A percentile compares a stretch with the other conserved stretches of the same genome.
These are phyloP conservation scores for Hemileia vastatrix DNA, from an alignment of 1,284 basidiomycete genomes.

Conservation along the genomic window DNA sequence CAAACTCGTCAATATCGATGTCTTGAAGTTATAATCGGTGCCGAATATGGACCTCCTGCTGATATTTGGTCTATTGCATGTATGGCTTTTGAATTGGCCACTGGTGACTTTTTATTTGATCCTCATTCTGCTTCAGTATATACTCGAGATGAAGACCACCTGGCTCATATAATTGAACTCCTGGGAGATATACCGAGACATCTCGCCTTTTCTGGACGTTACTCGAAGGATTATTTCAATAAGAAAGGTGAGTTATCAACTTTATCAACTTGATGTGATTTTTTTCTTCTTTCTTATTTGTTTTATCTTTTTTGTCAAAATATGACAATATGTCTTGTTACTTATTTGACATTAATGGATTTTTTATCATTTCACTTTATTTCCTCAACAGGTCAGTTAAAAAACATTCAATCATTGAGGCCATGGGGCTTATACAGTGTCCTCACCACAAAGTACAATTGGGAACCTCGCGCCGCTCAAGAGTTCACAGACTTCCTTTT, in stretches of 20 bases:
- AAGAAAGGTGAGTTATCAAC: too few relatives aligned
- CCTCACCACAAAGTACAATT: slow-evolving; percentile 80
- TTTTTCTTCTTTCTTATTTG: too few relatives aligned
- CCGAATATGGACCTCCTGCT: slow-evolving; percentile 87
- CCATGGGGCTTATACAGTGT: slow-evolving; percentile 88
- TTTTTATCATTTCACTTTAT: too few relatives aligned
- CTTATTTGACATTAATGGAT: too few relatives aligned
- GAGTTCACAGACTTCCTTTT: slow-evolving; percentile 69
- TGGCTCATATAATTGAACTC: slow-evolving; percentile 95
- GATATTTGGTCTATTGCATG: slow-evolving; percentile 96
- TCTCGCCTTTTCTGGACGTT: slow-evolving; percentile 83
- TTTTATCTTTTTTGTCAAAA: too few relatives aligned
- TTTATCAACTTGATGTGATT: too few relatives aligned
- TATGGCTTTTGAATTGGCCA: slow-evolving; percentile 79
- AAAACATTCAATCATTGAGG: slow-evolving; percentile 82
- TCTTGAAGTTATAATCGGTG: slow-evolving; percentile 92
- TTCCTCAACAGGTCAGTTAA: slow-evolving; percentile 72
- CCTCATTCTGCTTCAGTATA: slow-evolving; percentile 66
- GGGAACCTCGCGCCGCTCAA: slow-evolving; percentile 72
- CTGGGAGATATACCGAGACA: slow-evolving; percentile 76
- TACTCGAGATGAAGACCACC: slow-evolving; percentile 96
- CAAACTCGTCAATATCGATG: slow-evolving; percentile 95
- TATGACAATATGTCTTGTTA: too few relatives aligned
- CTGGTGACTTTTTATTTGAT: slow-evolving; percentile 78
- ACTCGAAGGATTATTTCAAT: slow-evolving; percentile 89